These are phyloP conservation scores for Penicillium griseofulvum DNA, from an alignment of 2,329 filamentous ascomycete genomes.

Conservation along the genomic window DNA sequence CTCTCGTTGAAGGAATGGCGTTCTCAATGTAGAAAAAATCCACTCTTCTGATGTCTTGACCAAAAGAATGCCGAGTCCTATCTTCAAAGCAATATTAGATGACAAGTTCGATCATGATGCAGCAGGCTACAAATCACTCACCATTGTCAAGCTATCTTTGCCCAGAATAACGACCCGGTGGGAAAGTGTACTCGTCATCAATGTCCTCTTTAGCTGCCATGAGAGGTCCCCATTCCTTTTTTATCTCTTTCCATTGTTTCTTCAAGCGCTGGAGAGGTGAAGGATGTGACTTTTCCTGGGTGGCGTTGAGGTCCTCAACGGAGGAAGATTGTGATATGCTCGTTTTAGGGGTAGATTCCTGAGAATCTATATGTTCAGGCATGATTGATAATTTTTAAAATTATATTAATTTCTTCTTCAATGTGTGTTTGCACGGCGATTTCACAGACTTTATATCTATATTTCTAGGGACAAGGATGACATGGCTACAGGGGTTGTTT, in stretches of 20 bases:
- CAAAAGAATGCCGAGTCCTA: neutral
- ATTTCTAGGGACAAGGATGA: neutral
- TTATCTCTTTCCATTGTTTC: conserved; percentile 5
- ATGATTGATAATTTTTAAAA: neutral
- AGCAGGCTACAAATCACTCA: neutral
- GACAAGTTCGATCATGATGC: neutral
- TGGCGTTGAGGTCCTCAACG: neutral
- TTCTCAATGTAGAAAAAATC: neutral
- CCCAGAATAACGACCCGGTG: conserved; percentile 16
- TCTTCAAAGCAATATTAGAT: neutral
- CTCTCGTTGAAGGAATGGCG: neutral
- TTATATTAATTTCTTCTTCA: neutral
- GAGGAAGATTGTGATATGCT: neutral
- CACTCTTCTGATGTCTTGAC: neutral
- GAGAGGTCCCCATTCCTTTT: conserved; percentile 18
- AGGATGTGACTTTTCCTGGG: neutral
- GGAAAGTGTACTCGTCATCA: conserved; percentile 25
- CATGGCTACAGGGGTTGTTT: neutral
- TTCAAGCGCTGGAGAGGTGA: conserved; percentile 7
- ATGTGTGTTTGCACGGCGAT: neutral
- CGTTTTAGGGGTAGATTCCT: neutral
- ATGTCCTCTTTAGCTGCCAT: conserved; percentile 19
- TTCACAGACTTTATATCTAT: conserved; percentile 1
- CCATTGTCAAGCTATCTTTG: conserved; percentile 9
- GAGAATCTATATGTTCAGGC: neutral